Evolutionary conservation across 2,329 filamentous ascomycete species (phyloP).

Genomic region (Fusarium sp.): DNA sequence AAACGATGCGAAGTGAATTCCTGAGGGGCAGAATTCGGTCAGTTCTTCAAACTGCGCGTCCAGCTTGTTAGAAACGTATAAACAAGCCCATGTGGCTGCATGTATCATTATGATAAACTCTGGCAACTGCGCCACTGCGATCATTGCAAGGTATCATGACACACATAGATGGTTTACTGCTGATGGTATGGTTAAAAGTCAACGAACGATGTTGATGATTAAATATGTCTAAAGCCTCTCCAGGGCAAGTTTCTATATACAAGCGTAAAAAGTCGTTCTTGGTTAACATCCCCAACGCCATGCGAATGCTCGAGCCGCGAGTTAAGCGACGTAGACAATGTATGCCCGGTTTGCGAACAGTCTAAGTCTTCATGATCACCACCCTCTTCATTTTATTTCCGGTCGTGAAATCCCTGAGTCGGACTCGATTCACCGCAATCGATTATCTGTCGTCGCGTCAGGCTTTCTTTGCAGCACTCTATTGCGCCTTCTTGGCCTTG

Average conservation of each 20-base stretch:
- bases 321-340: constrained; percentile 28
- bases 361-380: constrained; percentile 40
- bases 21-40: not conserved
- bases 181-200: not conserved
- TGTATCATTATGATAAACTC: not conserved
- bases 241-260: constrained; percentile 44
- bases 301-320: constrained; percentile 41
- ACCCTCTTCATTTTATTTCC: constrained; percentile 6
- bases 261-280: constrained; percentile 44
- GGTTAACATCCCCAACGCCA: constrained; percentile 44
- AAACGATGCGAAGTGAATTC: not conserved
- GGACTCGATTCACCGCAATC: constrained; percentile 41
- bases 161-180: not conserved
- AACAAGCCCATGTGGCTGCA: not conserved
- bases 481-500: constrained; percentile 74
- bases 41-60: not conserved
- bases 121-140: not conserved
- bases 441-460: constrained; percentile 13
- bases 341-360: constrained; percentile 29
- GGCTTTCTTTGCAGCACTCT: constrained; percentile 42
- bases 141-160: not conserved
- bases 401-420: constrained; percentile 10
- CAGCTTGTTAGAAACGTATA: not conserved
- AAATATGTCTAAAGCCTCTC: constrained; percentile 46
- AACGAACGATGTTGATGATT: constrained; percentile 48